A percentile compares a stretch with the other conserved stretches of the same genome.
Evolutionary conservation across 306 rosid genomes (phyloP).

Genomic region (Citrullus mucosospermus): DNA sequence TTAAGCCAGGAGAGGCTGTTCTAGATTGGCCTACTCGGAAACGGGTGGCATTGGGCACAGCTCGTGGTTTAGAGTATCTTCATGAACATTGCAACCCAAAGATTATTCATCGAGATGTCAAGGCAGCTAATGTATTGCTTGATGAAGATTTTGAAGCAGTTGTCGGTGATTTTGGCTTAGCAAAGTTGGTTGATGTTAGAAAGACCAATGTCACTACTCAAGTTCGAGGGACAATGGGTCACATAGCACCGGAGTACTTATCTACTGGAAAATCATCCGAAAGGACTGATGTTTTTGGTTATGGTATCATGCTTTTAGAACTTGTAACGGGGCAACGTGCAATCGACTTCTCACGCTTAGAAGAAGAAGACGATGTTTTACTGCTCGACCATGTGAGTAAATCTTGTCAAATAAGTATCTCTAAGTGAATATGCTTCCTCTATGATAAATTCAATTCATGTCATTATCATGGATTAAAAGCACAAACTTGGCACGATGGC

Average conservation of each 20-base stretch:
- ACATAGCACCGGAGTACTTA: slow-evolving; percentile 97
- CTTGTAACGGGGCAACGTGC: slow-evolving; percentile 95
- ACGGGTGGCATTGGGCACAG: slow-evolving; percentile 84
- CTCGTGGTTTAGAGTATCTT: slow-evolving; percentile 93
- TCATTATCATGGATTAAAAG: background rate
- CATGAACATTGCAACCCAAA: slow-evolving; percentile 98
- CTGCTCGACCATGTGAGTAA: slow-evolving; percentile 86
- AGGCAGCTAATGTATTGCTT: slow-evolving; percentile 94
- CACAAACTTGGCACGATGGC: background rate
- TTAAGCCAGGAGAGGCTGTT: slow-evolving; percentile 70
- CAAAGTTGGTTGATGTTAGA: slow-evolving; percentile 95
- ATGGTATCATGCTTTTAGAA: slow-evolving; percentile 94
- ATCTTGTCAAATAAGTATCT: background rate
- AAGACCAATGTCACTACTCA: slow-evolving; percentile 92
- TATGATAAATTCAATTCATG: background rate
- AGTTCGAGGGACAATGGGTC: slow-evolving; percentile 99
- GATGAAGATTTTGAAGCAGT: slow-evolving; percentile 98
- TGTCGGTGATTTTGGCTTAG: slow-evolving; percentile 96
- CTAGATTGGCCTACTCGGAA: slow-evolving; percentile 87
- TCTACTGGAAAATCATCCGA: slow-evolving; percentile 97
- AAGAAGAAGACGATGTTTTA: slow-evolving; percentile 92
- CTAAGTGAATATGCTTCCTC: background rate
- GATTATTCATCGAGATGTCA: slow-evolving; percentile 97
- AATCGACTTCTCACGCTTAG: slow-evolving; percentile 91
- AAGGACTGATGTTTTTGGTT: slow-evolving; percentile 98